phyloP scores from a whole-genome alignment of 148 eudicot genomes.

The Tetragonia tetragonoides region DNA sequence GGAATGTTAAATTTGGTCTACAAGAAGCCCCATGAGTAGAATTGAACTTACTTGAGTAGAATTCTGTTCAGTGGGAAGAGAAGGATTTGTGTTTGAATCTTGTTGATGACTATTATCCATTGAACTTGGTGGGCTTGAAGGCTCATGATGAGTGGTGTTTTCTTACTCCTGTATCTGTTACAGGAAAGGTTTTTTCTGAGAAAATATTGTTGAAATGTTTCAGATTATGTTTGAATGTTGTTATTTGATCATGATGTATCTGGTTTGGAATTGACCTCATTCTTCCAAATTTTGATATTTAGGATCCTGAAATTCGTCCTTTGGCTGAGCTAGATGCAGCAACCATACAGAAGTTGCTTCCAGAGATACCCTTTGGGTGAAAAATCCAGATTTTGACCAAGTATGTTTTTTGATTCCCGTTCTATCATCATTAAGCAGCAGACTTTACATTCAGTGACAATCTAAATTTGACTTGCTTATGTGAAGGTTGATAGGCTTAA shows the following conservation, averaged over 20 bases:
- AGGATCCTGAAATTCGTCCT: slow-evolving; percentile 83
- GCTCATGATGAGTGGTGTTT: too few species aligned
- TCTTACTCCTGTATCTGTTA: too few species aligned
- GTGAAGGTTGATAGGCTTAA: slow-evolving; percentile 90
- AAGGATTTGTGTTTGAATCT: too few species aligned
- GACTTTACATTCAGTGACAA: neutral
- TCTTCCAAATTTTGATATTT: slow-evolving; percentile 16
- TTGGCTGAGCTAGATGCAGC: slow-evolving; percentile 64
- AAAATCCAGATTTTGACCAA: slow-evolving; percentile 88
- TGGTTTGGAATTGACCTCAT: neutral
- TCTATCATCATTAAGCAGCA: neutral
- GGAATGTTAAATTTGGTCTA: too few species aligned
- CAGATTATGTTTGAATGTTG: neutral
- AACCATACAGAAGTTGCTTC: slow-evolving; percentile 50
- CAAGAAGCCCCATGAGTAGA: too few species aligned
- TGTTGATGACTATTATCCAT: too few species aligned
- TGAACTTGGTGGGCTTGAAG: neutral
- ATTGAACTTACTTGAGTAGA: too few species aligned
- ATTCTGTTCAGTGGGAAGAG: too few species aligned
- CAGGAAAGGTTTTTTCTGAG: neutral
- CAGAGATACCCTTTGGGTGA: slow-evolving; percentile 91
- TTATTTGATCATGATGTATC: neutral
- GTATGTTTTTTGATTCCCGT: slow-evolving; percentile 31
- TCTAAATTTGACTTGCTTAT: slow-evolving; percentile 17
- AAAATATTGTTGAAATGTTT: neutral